phyloP scores from a whole-genome alignment of 106 monocot genomes.

The Dioscorea dumetorum region DNA sequence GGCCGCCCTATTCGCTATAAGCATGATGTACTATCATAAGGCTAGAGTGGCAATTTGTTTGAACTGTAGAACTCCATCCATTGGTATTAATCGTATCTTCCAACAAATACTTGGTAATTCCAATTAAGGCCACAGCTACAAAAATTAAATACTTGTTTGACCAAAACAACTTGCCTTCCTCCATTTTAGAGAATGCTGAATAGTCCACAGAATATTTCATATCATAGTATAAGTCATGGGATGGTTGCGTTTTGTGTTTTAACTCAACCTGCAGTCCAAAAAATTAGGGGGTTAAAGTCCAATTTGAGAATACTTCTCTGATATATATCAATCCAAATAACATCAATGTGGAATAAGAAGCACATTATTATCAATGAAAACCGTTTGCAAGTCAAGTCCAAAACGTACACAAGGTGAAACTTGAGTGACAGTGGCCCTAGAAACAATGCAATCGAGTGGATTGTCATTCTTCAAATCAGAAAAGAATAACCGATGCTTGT shows the following conservation, averaged over 20 bases:
- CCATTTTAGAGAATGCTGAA: slow-evolving; percentile 54
- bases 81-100: too few relatives aligned
- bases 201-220: slow-evolving; percentile 90
- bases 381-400: background rate
- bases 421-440: slow-evolving; percentile 53
- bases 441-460: slow-evolving; percentile 71
- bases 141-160: too few relatives aligned
- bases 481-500: slow-evolving; percentile 67
- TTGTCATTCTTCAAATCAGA: slow-evolving; percentile 83
- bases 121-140: too few relatives aligned
- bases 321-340: background rate
- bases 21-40: too few relatives aligned
- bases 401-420: slow-evolving; percentile 45
- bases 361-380: background rate
- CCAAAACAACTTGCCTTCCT: slow-evolving; percentile 26
- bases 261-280: slow-evolving; percentile 45
- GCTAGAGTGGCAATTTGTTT: too few relatives aligned
- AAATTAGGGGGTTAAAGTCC: background rate
- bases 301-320: background rate
- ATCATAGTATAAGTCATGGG: slow-evolving; percentile 62
- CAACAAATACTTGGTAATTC: too few relatives aligned
- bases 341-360: background rate
- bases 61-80: too few relatives aligned
- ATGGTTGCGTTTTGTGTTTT: slow-evolving; percentile 28
- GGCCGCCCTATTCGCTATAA: too few relatives aligned